Evolutionary conservation across 2,329 filamentous ascomycete species (phyloP), one percentile per base, ranked within the genome.

Genomic region (Rutstroemia sp.): DNA sequence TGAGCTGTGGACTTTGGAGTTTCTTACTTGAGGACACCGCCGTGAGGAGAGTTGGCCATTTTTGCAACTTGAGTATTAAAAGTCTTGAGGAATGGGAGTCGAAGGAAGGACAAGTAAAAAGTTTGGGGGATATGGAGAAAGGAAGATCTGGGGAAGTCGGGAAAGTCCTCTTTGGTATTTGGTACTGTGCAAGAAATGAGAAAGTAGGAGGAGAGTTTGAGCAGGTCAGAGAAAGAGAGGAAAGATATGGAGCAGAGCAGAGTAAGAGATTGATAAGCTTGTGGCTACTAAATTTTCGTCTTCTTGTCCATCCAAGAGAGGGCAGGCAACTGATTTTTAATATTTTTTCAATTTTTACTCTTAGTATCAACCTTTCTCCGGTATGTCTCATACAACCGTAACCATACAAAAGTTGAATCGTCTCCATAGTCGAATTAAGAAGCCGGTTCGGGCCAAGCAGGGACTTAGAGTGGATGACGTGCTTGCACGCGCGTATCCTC

Each of bases 21-120:
- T 48, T 16, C 63, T 56, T 54, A 67, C 87, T 97, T 97, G 71
- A 99, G 89, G 80, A 92, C 80, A 71, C 94, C 94, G 77, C 92
- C 92, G 71, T 94, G 88, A 65, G 89, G 88, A 73, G 82, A 68
- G 74, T 86, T 86, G 69, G 83, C 82, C 83, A 86, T 86, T 64
- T 63, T 78, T 68, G 27, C 46, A 30, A 46, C 23, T 37, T n/a
- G 19, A 16, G 18, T 23, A 23, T n/a, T 30, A 18, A 25, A 54
- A n/a, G 27, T 48, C 14, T 21, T n/a, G 27, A 54, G 39, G 19
- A 8, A 39, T 34, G 30, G 39, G 41, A 12, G 27, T 30, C 25
- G 37, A 50, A 18, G 7, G 39, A 45, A 34, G 18, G 46, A 47
- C 27, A 44, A 23, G 48, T 41, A 54, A 49, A 23, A 19, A 38